Base-by-base conservation (phyloP, 1,139 yeast species). In the Pichia cactophila region DNA sequence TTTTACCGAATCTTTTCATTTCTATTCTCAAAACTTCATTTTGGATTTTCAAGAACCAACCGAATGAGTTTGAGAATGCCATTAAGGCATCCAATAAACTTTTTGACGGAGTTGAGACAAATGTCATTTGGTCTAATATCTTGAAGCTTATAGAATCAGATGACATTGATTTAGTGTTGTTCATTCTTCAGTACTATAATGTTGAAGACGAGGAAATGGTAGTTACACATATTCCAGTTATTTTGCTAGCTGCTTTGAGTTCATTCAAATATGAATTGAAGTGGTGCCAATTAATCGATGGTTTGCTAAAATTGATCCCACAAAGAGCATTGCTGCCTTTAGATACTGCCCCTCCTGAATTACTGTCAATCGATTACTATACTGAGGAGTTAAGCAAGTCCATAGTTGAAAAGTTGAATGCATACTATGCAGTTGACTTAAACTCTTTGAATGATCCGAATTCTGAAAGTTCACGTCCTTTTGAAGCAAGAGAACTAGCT, bases 161-260 rank as follows among this genome's bases (percentile, higher is more conserved):
- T 33, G 62, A 71, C 8, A 60, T 77, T 33, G 74, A 70, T 0
- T 67, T 86, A 36, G 65, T 86, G 7, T 67, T 70, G 9, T 88
- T 83, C 61, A 73, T 87, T 23, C 56, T 89, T 29, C 71, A 72
- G 23, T 75, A 77, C 42, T 90, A 87, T 65, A 80, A 86, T 56
- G 80, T 89, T 17, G 78, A 75, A 45, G 97, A 90, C 56, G 96
- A 88, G 56, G 97, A 88, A 56, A 86, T 87, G 84, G 67, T 82
- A n/a, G 70, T 78, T 0, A 72, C 75, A 16, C 96, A 90, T 61
- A 69, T 86, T 5, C 97, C 97, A 0, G 67, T 87, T 48, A 75
- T 86, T 1, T 64, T 88, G 1, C 57, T 87, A 20, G 69, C 78
- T 1, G 55, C 78, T 5, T 56, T 80, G 29, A 39, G 55, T 2